A percentile compares a stretch with the other conserved stretches of the same genome.
Conservation (phyloP, 768 basidiomycete genomes). For the Dioszegia aurantiaca region DNA sequence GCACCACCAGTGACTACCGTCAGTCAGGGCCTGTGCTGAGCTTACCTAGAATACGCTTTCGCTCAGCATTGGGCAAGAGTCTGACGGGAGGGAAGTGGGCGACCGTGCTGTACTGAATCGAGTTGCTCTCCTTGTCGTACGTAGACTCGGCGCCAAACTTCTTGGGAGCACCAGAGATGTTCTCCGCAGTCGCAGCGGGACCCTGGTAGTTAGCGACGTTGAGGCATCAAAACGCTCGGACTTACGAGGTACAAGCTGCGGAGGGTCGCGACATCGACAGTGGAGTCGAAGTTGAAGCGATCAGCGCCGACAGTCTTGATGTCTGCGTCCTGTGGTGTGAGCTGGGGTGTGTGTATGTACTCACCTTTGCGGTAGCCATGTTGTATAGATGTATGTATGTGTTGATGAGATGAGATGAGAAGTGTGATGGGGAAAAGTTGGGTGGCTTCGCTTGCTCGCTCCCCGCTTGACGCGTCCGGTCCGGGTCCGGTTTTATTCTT, state of each 20-base stretch:
- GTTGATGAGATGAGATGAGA: too few relatives aligned
- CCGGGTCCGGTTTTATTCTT: too few relatives aligned
- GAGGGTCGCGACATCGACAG: constrained; percentile 72
- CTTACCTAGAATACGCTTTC: constrained; percentile 74
- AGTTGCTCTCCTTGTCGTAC: constrained; percentile 71
- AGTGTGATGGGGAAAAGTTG: too few relatives aligned
- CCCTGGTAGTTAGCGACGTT: constrained; percentile 6
- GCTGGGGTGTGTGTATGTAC: constrained; percentile 1
- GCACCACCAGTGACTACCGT: constrained; percentile 82
- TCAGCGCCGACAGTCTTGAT: constrained; percentile 67
- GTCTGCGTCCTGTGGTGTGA: constrained; percentile 18
- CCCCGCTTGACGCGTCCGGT: too few relatives aligned
- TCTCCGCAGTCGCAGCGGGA: constrained; percentile 10
- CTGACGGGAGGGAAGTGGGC: constrained; percentile 90
- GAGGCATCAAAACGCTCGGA: constrained; percentile 6
- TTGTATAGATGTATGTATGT: not conserved
- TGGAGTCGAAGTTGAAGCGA: constrained; percentile 85
- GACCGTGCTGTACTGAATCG: constrained; percentile 88
- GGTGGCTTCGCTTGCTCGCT: too few relatives aligned
- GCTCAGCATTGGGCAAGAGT: constrained; percentile 68
- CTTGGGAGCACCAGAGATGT: constrained; percentile 31
- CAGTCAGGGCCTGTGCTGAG: not conserved
- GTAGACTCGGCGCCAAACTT: constrained; percentile 79
- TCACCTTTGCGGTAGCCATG: constrained; percentile 5
- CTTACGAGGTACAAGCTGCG: constrained; percentile 75